Conservation (phyloP, 2,329 filamentous ascomycete species). For the Phoma sp. region DNA sequence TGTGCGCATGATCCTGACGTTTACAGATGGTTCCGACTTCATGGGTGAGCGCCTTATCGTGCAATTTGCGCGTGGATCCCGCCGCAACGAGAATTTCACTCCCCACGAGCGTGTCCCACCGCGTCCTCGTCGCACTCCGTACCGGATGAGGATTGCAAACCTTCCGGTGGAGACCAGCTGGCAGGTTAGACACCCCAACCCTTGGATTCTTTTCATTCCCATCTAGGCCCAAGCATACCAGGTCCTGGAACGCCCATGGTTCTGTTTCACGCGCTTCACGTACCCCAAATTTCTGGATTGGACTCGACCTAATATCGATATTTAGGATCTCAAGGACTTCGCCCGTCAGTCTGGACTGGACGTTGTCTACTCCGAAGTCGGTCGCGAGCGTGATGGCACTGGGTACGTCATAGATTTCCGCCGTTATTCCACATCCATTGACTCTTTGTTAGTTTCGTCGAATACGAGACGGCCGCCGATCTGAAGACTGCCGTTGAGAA, state of each 20-base stretch:
- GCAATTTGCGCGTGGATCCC: conserved; percentile 93
- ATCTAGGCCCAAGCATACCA: conserved; percentile 44
- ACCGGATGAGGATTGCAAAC: conserved; percentile 97
- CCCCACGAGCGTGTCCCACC: conserved; percentile 70
- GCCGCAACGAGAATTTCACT: conserved; percentile 69
- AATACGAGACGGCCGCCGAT: conserved; percentile 93
- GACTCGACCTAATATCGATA: conserved; percentile 76
- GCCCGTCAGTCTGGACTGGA: conserved; percentile 95
- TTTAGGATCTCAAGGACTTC: conserved; percentile 99
- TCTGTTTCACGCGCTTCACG: conserved; percentile 44
- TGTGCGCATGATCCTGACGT: conserved; percentile 23
- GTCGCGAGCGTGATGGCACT: conserved; percentile 87
- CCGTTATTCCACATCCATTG: conserved; percentile 4
- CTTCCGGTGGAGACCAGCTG: conserved; percentile 98
- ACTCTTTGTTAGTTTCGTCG: conserved; percentile 76
- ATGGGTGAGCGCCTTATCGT: conserved; percentile 98
- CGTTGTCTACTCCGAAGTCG: conserved; percentile 97
- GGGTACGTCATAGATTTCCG: conserved; percentile 66
- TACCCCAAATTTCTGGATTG: conserved; percentile 43
- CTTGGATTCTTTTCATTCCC: conserved; percentile 52
- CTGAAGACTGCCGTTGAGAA: conserved; percentile 92
- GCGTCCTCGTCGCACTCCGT: conserved; percentile 90
- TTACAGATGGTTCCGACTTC: conserved; percentile 90
- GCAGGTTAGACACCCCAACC: conserved; percentile 87
- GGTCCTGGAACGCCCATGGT: conserved; percentile 46